Conservation (phyloP, 2,329 filamentous ascomycete genomes). For the Clonostachys sp. region DNA sequence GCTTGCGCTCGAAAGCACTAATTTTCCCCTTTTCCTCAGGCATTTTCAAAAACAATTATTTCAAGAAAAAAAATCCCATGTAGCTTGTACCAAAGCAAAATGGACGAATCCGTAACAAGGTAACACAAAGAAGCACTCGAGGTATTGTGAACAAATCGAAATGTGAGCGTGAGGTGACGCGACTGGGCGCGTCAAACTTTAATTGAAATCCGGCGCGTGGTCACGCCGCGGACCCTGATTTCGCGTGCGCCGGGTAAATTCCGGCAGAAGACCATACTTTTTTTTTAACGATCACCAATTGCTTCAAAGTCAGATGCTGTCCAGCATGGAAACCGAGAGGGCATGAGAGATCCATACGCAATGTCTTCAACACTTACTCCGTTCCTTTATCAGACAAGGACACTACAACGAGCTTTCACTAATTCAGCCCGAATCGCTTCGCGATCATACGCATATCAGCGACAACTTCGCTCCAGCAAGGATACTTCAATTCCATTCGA, state of each 20-base stretch:
- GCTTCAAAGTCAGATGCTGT: neutral
- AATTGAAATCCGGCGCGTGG: constrained; percentile 4
- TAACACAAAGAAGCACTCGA: neutral
- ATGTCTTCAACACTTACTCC: constrained; percentile 52
- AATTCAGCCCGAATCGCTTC: neutral
- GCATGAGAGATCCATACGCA: too few relatives aligned
- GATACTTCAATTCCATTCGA: constrained; percentile 46
- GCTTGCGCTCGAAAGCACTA: constrained; percentile 82
- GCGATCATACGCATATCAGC: too few relatives aligned
- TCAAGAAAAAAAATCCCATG: neutral
- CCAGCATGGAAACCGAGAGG: too few relatives aligned
- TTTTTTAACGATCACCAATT: neutral
- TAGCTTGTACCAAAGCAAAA: neutral
- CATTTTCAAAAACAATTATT: constrained; percentile 38
- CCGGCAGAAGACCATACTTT: too few relatives aligned
- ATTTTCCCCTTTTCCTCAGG: constrained; percentile 37
- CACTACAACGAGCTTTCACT: constrained; percentile 30
- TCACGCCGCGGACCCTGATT: constrained; percentile 5
- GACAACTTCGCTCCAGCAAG: neutral
- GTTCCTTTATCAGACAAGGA: constrained; percentile 70
- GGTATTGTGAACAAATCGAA: constrained; percentile 1
- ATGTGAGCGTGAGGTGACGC: constrained; percentile 4
- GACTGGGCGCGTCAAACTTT: neutral
- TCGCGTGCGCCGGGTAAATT: neutral
- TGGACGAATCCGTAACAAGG: neutral